Base-by-base conservation (phyloP, 108 stramenopile species). In the Cyclotella atomus region DNA sequence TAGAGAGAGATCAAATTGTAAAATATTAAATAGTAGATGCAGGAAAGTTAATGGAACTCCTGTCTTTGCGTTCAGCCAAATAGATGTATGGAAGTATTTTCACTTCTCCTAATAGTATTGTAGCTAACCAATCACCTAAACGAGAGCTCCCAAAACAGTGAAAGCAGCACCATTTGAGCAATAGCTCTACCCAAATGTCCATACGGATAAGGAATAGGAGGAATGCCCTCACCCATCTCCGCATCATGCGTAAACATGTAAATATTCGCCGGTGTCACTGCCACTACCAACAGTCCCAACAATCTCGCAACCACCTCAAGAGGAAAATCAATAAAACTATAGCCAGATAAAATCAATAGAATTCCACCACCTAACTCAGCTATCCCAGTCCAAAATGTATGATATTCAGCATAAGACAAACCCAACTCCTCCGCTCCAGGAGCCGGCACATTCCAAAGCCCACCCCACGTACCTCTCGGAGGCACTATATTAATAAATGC, bases 201-300 rank as follows among this genome's bases (percentile, higher is more conserved):
- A 63, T 66, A 65, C 1, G 93, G 93, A 72, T 91, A 91, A 41
- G 80, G 80, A 57, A 81, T 74, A 10, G 73, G 85, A 57, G 87
- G 75, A 49, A 87, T 66, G 25, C 82, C 78, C 54, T 68, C 76
- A 30, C 83, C 81, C 75, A 90, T 80, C 36, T 83, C 85, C 17
- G 87, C 89, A 74, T 89, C 94, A 70, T 97, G 96, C 9, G 96
- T 94, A 64, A 76, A 92, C 91, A 93, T 94, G 76, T 94, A 97
- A 41, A 93, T 88, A 45, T 97, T 97, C 3, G 96, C 94, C 17
- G 93, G 93, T 27, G 96, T 95, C 0, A 97, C 84, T 17, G 82
- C 87, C 19, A 85, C 24, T 9, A 89, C 90, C 57, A 97, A 70
- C 23, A 79, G 45, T 17, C 85, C 87, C 24, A 97, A 67, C 28